Base-by-base conservation (phyloP, 208 protist species). In the Trypanosoma scelopori region DNA sequence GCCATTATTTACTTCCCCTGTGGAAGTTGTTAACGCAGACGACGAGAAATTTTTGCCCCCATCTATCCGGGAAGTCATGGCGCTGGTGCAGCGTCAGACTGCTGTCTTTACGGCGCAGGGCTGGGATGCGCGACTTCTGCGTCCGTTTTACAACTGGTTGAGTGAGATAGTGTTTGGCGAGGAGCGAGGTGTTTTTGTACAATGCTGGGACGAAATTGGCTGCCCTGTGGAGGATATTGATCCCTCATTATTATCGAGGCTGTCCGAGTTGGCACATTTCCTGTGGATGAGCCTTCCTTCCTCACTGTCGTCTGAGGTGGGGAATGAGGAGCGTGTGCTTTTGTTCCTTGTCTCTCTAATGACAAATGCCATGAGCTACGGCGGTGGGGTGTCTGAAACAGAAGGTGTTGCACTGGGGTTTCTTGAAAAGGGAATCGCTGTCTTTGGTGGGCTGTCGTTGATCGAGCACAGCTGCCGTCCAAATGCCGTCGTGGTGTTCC, bases 391-490 rank as follows among this genome's bases (percentile, higher is more conserved):
- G 12, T 35, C 20, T 15, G 41, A 11, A 12, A 20, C 28, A 5
- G 45, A 49, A 32, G 32, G 28, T 55, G 25, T 64, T 23, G 16
- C 30, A 28, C 1, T 66, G 27, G 61, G 37, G 1, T 3, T 23
- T 32, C 47, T 66, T 25, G 41, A 58, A 9, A 18, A 32, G 35
- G 51, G 63, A n/a, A 27, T 69, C 15, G 51, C 41, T 28, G 27
- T 61, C 16, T 57, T 71, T 63, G 55, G 65, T 48, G 50, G 56
- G 15, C 22, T 71, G 37, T 71, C 65, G 11, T 39, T 71, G 23
- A 48, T 57, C 46, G 65, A 61, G 35, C 65, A 71, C 50, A 71
- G 65, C 37, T 71, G 65, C 32, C 11, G 35, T 23, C 65, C 65
- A 4, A 71, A 71, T 59, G 65, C 65, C 3, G 46, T 59, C 3